A percentile compares a stretch with the other conserved stretches of the same genome.
phyloP scores from a whole-genome alignment of 2,329 filamentous ascomycete species.

The Teratosphaeriaceae sp. region DNA sequence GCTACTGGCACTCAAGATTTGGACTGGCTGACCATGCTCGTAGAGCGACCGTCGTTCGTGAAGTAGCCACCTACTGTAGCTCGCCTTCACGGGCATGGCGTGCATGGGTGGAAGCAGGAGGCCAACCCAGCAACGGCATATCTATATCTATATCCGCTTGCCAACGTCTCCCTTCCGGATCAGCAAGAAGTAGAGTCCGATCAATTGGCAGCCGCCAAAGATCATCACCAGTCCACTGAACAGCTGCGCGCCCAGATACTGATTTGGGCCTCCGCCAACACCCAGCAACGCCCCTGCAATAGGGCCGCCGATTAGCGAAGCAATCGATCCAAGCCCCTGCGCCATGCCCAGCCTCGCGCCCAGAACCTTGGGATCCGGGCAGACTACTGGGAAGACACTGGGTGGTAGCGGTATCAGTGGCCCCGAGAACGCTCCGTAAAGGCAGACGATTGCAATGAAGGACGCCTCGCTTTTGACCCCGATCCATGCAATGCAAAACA shows the following conservation, averaged over 20 bases:
- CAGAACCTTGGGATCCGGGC: conserved; percentile 40
- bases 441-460: conserved; percentile 37
- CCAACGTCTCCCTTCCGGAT: conserved; percentile 15
- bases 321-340: conserved; percentile 38
- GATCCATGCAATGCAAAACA: conserved; percentile 51
- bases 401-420: conserved; percentile 42
- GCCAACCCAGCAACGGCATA: background rate
- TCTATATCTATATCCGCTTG: conserved; percentile 10
- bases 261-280: conserved; percentile 10
- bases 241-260: conserved; percentile 25
- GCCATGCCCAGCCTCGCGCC: conserved; percentile 44
- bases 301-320: conserved; percentile 39
- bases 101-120: background rate
- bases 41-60: background rate
- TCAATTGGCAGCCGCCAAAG: conserved; percentile 18
- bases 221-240: conserved; percentile 25
- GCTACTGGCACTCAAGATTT: too few relatives aligned
- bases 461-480: conserved; percentile 36
- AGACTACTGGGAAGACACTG: conserved; percentile 36
- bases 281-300: conserved; percentile 38
- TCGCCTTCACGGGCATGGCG: background rate
- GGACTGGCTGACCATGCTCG: background rate
- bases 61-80: background rate
- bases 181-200: conserved; percentile 21
- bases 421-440: conserved; percentile 40